These are phyloP conservation scores for Mortierella sp. DNA, from an alignment of 371 early-diverging fungal species.

Conservation along the genomic window DNA sequence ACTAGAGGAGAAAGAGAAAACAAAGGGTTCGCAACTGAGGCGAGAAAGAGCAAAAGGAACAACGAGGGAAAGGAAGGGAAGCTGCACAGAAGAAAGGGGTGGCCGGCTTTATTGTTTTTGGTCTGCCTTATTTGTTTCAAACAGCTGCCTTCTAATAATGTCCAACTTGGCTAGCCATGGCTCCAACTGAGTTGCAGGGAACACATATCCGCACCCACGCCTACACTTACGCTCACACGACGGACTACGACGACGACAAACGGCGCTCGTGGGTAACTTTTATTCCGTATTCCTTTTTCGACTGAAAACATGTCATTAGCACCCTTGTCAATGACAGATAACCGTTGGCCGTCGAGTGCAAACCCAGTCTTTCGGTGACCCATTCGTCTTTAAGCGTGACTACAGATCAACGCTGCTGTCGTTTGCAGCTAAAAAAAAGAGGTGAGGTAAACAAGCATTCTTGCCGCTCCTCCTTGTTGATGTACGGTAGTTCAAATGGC, in stretches of 20 bases:
- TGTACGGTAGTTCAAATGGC: not conserved
- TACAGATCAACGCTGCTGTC: not conserved
- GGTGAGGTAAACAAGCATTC: not conserved
- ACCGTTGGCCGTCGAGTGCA: not conserved
- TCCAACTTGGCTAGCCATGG: slow-evolving; percentile 36
- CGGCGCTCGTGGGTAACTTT: not conserved
- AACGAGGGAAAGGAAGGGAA: not conserved
- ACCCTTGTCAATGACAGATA: not conserved
- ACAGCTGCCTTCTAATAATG: slow-evolving; percentile 17
- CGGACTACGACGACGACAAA: not conserved
- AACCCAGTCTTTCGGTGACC: not conserved
- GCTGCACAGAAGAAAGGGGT: not conserved
- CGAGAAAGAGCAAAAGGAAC: not conserved
- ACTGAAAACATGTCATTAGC: not conserved
- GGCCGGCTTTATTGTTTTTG: not conserved
- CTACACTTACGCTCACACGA: slow-evolving; percentile 39
- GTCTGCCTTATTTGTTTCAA: not conserved
- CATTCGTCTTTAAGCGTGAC: not conserved
- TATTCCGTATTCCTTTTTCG: not conserved
- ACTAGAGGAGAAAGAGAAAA: not conserved
- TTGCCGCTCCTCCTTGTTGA: not conserved
- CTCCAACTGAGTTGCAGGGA: slow-evolving; percentile 20
- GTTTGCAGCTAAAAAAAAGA: not conserved
- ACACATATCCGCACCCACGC: no score
- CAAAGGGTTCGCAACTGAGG: no score